Evolutionary conservation across 2,329 filamentous ascomycete species (phyloP).

Genomic region (Amauroascus niger): DNA sequence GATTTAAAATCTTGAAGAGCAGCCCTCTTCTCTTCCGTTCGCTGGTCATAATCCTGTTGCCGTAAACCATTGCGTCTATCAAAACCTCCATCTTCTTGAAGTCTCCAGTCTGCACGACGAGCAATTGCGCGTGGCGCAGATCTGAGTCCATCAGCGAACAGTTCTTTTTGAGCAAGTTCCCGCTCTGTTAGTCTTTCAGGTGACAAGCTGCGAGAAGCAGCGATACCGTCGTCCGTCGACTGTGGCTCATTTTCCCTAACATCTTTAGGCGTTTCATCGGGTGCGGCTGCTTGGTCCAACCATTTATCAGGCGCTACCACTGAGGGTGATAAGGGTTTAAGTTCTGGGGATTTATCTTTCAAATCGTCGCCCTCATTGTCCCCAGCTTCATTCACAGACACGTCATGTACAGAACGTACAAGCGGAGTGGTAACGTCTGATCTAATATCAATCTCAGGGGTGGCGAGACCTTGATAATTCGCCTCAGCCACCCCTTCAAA

Average conservation of each 20-base stretch:
- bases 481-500: constrained; percentile 37
- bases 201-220: constrained; percentile 19
- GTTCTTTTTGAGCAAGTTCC: constrained; percentile 19
- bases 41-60: constrained; percentile 28
- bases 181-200: constrained; percentile 19
- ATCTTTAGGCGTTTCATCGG: not conserved
- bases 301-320: constrained; percentile 32
- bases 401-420: constrained; percentile 40
- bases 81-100: constrained; percentile 22
- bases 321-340: constrained; percentile 38
- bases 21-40: constrained; percentile 35
- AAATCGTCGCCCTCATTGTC: constrained; percentile 20
- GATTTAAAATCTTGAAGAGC: constrained; percentile 42
- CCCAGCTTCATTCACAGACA: not conserved
- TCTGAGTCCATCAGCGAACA: constrained; percentile 17
- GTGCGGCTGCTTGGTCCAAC: constrained; percentile 21
- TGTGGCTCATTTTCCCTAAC: not conserved
- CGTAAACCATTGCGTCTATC: constrained; percentile 24
- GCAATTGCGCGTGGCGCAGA: constrained; percentile 36
- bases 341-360: constrained; percentile 29
- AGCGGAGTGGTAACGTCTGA: constrained; percentile 50
- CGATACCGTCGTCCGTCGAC: constrained; percentile 11
- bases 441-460: constrained; percentile 39
- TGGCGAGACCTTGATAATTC: constrained; percentile 25
- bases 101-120: constrained; percentile 32